Base-by-base conservation (phyloP, 208 protist genomes). In the Acanthamoeba royreba region DNA sequence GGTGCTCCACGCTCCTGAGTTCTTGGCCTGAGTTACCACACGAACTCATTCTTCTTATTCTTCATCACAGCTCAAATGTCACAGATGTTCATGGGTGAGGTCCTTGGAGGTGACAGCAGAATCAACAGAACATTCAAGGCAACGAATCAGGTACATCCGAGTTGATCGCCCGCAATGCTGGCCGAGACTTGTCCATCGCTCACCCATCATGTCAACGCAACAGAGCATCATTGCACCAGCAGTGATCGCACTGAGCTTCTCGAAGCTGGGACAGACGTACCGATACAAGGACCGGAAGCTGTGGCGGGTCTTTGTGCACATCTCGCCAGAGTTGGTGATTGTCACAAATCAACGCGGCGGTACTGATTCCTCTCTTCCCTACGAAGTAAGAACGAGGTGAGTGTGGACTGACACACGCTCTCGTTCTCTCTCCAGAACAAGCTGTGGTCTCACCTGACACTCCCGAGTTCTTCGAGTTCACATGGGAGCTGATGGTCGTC, bases 141-240 rank as follows among this genome's bases (percentile, higher is more conserved):
- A 7, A 85, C 74, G 7, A 85, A 85, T 85, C 58, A 69, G 58
- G 58, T 69, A 55, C 49, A 9, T 55, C 49, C 19, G 13, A 55
- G 49, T 25, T 55, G 13, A 25, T 9, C 13, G 9, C 13, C 49
- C 49, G 13, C 19, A 19, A 25, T 55, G 49, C 9, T 55, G 49
- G 19, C 49, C 19, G 13, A 55, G 19, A 19, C 49, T 19, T 55
- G 49, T 25, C 49, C n/a, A n/a, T n/a, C n/a, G n/a, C n/a, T n/a
- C n/a, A n/a, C n/a, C n/a, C n/a, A n/a, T 58, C 15, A 58, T 22
- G 49, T n/a, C 49, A 22, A 22, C 22, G 49, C 49, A n/a, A 28
- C 74, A 85, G 74, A 85, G 45, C n/a, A 85, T 85, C 13, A 85
- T 85, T 42, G 74, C 74, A 7, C 74, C 74, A 85, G 74, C 74